Base-by-base conservation (phyloP, 2,329 filamentous ascomycete species). In the Geosmithia morbida region DNA sequence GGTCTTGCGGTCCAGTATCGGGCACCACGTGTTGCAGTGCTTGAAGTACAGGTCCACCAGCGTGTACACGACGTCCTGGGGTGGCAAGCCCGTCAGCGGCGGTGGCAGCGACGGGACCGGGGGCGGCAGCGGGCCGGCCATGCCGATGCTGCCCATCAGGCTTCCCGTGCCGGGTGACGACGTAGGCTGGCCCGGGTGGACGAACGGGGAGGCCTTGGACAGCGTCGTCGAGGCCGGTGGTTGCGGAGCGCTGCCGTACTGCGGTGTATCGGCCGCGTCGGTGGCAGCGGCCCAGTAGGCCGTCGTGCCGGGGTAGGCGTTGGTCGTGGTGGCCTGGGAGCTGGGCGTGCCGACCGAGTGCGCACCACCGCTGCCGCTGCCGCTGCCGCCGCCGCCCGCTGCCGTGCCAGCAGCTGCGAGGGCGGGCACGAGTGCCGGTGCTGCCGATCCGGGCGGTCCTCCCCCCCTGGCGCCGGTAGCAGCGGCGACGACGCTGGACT, bases 11-110 rank as follows among this genome's bases (percentile, higher is more conserved):
- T 69, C 66, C 11, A 69, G 60, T 13, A 69, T 67, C 0, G 66
- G 66, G 45, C 66, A 69, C 77, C 77, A 81, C 0, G 76, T 75
- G 53, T 79, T 79, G 56, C 77, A 74, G 56, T 81, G 75, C 53
- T 77, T 78, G 63, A 81, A 80, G 59, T 77, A 81, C 7, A 80
- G 62, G 50, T 79, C 75, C 16, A 77, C 74, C 2, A 81, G 61
- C 2, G 71, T 73, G 50, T 79, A 80, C 3, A 79, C 59, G 13
- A 80, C 64, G 51, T 80, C 76, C 51, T 79, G 76, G 0, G 77
- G 74, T 2, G 77, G 77, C 1, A 80, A 68, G 47, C 79, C 64
- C 56, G 55, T 66, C 52, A 55, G 46, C 33, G 33, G 19, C 42
- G n/a, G 45, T 20, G 3, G 26, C 22, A 33, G 11, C 26, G 11